These are phyloP conservation scores for Haberlea rhodopensis DNA, from an alignment of 257 asterid species.

Conservation along the genomic window DNA sequence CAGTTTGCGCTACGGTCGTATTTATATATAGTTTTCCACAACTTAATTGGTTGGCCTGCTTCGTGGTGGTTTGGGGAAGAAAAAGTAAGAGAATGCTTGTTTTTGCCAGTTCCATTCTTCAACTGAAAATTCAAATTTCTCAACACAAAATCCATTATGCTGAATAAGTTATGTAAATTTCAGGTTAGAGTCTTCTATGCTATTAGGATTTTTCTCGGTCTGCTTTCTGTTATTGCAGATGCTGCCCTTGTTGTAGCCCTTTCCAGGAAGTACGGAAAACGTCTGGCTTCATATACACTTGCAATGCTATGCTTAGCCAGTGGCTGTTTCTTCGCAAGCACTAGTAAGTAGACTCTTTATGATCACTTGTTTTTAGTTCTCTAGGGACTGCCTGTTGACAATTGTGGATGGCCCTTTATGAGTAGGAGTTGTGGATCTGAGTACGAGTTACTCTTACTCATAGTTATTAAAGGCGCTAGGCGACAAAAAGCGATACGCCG, in stretches of 20 bases:
- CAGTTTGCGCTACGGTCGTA: slow-evolving; percentile 83
- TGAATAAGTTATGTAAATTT: slow-evolving; percentile 24
- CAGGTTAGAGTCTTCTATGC: slow-evolving; percentile 95
- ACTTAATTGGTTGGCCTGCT: slow-evolving; percentile 81
- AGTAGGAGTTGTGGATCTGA: neutral
- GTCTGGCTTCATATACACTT: slow-evolving; percentile 85
- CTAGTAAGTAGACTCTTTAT: slow-evolving; percentile 49
- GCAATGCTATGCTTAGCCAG: slow-evolving; percentile 98
- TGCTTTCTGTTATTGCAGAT: slow-evolving; percentile 69
- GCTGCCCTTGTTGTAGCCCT: slow-evolving; percentile 94
- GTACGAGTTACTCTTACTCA: slow-evolving; percentile 9
- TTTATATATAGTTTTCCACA: slow-evolving; percentile 77
- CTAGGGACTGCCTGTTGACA: slow-evolving; percentile 4
- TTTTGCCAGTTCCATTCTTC: slow-evolving; percentile 4
- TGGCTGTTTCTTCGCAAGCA: slow-evolving; percentile 98
- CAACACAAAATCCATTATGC: slow-evolving; percentile 21
- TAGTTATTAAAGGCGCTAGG: no score
- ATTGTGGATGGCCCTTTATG: neutral
- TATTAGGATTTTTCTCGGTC: slow-evolving; percentile 76
- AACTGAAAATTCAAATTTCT: slow-evolving; percentile 11
- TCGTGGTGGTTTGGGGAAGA: slow-evolving; percentile 92
- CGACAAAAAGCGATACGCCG: no score
- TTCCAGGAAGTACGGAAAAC: slow-evolving; percentile 89
- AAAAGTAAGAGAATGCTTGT: slow-evolving; percentile 49
- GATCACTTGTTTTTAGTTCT: slow-evolving; percentile 17